Conservation (phyloP, 2,329 filamentous ascomycete species). For the Cordyceps cateniannulata region DNA sequence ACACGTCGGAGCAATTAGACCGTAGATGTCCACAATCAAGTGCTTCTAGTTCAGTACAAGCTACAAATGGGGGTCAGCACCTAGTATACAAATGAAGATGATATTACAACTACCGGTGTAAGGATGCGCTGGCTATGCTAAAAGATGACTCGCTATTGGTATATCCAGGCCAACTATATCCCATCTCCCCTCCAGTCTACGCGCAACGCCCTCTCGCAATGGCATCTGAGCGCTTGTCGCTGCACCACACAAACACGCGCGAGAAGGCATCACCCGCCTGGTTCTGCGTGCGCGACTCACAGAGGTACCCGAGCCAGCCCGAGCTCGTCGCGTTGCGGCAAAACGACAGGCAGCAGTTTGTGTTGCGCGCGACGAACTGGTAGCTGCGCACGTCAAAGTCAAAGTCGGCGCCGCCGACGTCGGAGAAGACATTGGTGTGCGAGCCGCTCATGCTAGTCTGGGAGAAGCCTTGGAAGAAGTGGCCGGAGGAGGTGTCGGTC, state of each 20-base stretch:
- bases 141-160: neutral
- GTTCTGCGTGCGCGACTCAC: conserved; percentile 14
- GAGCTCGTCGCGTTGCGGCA: conserved; percentile 19
- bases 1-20: too few species aligned
- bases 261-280: neutral
- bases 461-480: conserved; percentile 28
- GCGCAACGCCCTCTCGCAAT: neutral
- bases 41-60: too few species aligned
- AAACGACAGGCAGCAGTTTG: conserved; percentile 20
- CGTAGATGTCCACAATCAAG: too few species aligned
- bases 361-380: conserved; percentile 18
- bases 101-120: neutral
- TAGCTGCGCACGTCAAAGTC: conserved; percentile 18
- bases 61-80: too few species aligned
- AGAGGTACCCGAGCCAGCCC: conserved; percentile 21
- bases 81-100: too few species aligned
- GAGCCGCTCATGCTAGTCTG: conserved; percentile 20
- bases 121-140: neutral
- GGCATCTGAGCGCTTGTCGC: neutral
- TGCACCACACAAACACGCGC: conserved; percentile 7
- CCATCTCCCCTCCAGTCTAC: neutral
- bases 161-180: neutral
- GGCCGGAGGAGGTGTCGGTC: conserved; percentile 14
- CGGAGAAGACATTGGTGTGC: conserved; percentile 17
- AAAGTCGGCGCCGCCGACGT: conserved; percentile 21